phyloP scores from a whole-genome alignment of 2,329 filamentous ascomycete species.

The Pseudopithomyces chartarum region DNA sequence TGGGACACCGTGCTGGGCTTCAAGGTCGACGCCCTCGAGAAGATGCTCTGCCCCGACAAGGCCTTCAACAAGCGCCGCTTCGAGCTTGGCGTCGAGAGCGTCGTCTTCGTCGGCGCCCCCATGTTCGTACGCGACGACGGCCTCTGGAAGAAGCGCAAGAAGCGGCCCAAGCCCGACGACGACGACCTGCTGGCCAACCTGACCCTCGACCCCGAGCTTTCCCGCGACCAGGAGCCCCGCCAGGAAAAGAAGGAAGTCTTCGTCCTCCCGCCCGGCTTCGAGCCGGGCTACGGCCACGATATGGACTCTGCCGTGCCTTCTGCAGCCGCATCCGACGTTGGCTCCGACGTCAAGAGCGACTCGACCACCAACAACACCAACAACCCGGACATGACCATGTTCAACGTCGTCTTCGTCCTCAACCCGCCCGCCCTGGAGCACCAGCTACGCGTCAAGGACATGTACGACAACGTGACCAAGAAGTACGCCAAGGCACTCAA shows the following conservation, averaged over 20 bases:
- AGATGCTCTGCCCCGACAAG: constrained; percentile 44
- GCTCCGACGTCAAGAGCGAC: constrained; percentile 47
- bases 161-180: constrained; percentile 35
- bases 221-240: constrained; percentile 19
- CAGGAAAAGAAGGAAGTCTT: constrained; percentile 27
- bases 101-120: constrained; percentile 48
- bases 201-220: constrained; percentile 19
- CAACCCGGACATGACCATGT: constrained; percentile 85
- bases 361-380: constrained; percentile 57
- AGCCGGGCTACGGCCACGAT: constrained; percentile 48
- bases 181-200: constrained; percentile 25
- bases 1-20: constrained; percentile 48
- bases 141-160: constrained; percentile 46
- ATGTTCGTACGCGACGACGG: constrained; percentile 50
- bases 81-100: constrained; percentile 46
- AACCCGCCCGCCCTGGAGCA: constrained; percentile 79
- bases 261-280: constrained; percentile 42
- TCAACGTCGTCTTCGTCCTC: constrained; percentile 93
- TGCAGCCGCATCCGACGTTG: constrained; percentile 39
- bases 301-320: constrained; percentile 38
- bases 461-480: constrained; percentile 88
- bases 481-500: constrained; percentile 92
- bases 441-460: constrained; percentile 72
- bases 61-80: constrained; percentile 48
- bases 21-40: constrained; percentile 46